A percentile compares a stretch with the other conserved stretches of the same genome.
Evolutionary conservation across 1,139 yeast species (phyloP).

Genomic region (Saccharomyces hybrid): DNA sequence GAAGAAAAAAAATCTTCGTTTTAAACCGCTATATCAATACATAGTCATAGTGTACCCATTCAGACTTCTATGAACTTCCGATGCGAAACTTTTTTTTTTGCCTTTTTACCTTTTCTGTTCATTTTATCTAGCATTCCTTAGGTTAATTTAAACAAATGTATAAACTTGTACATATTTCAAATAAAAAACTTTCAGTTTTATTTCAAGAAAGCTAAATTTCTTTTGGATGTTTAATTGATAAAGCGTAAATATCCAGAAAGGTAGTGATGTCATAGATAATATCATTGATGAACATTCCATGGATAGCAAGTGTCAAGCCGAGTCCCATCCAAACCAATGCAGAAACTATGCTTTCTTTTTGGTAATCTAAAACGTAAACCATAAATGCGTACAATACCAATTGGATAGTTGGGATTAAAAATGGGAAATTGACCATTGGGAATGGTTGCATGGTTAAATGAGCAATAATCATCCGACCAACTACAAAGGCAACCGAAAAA

Average conservation of each 20-base stretch:
- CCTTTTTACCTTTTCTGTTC: conserved; percentile 1
- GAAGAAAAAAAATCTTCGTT: neutral
- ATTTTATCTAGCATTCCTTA: conserved; percentile 2
- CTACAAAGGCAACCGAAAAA: conserved; percentile 68
- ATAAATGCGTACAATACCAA: conserved; percentile 38
- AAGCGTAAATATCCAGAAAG: conserved; percentile 77
- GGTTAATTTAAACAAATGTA: conserved; percentile 4
- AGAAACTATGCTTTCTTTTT: conserved; percentile 35
- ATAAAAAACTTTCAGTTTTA: conserved; percentile 4
- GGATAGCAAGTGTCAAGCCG: conserved; percentile 70
- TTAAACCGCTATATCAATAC: neutral
- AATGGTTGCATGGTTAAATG: conserved; percentile 75
- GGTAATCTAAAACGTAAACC: conserved; percentile 36
- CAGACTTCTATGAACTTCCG: neutral
- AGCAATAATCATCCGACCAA: conserved; percentile 82
- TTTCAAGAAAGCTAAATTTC: conserved; percentile 26
- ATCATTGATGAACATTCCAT: conserved; percentile 72
- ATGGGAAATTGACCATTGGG: conserved; percentile 66
- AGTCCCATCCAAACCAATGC: conserved; percentile 62
- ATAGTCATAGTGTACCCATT: neutral
- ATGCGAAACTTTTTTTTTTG: neutral
- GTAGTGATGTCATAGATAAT: conserved; percentile 76
- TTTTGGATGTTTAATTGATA: conserved; percentile 74
- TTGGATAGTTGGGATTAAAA: conserved; percentile 58
- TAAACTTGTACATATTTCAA: conserved; percentile 15